Evolutionary conservation across 768 basidiomycete genomes (phyloP).

Genomic region (Auricularia cornea): DNA sequence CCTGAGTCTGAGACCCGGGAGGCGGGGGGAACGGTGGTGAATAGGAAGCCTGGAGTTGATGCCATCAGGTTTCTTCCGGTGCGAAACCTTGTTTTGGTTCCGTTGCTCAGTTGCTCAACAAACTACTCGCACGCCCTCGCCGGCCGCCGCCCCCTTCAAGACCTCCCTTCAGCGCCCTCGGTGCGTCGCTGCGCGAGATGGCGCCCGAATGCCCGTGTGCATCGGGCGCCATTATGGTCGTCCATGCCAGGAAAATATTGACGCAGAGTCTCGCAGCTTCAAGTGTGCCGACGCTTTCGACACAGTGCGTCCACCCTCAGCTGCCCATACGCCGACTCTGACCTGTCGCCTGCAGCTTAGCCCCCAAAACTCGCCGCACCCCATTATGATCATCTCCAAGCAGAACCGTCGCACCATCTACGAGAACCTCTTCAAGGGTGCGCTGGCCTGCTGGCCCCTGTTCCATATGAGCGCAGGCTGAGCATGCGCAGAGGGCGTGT

Average conservation of each 20-base stretch:
- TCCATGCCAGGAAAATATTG: not conserved
- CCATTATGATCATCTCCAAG: constrained; percentile 95
- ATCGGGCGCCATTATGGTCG: not conserved
- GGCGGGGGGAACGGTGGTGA: no score
- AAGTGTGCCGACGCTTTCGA: not conserved
- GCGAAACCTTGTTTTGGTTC: not conserved
- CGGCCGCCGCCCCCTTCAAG: not conserved
- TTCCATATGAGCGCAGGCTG: not conserved
- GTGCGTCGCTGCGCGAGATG: not conserved
- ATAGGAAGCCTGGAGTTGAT: not conserved
- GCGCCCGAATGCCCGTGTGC: not conserved
- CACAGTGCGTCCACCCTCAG: not conserved
- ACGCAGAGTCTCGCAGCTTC: not conserved
- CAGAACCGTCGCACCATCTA: constrained; percentile 92
- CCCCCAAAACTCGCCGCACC: constrained; percentile 13
- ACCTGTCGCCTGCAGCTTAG: not conserved
- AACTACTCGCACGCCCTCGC: not conserved
- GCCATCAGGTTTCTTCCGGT: not conserved
- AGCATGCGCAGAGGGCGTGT: constrained; percentile 74
- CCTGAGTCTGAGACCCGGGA: no score
- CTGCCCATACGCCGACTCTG: not conserved
- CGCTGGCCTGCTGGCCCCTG: constrained; percentile 18
- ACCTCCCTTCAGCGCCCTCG: not conserved
- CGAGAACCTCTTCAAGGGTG: constrained; percentile 99
- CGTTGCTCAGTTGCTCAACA: not conserved